Evolutionary conservation across 139 green algal species (phyloP).

Genomic region (Micractinium sp.): DNA sequence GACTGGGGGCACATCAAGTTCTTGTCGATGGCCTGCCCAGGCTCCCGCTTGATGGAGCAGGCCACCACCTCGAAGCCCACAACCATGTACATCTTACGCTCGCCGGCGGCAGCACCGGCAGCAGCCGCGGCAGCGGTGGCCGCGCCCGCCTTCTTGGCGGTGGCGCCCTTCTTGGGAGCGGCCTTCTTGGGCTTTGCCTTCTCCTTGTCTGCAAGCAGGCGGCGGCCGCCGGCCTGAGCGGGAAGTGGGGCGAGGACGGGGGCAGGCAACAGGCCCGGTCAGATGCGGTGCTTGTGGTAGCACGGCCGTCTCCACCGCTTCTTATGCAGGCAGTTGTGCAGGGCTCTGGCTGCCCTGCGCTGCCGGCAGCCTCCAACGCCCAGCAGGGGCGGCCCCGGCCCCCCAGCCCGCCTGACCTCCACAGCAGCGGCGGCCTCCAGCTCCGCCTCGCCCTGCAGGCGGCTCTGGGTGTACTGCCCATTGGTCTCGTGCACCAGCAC

Average conservation of each 20-base stretch:
- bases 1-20: conserved; percentile 70
- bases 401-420: conserved; percentile 32
- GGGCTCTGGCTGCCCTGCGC: no score
- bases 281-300: background rate
- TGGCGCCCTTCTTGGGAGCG: background rate
- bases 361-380: background rate
- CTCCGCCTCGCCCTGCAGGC: conserved; percentile 41
- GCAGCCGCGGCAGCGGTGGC: background rate
- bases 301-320: no score
- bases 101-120: no score
- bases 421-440: conserved; percentile 60
- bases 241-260: background rate
- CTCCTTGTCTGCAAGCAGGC: conserved; percentile 1
- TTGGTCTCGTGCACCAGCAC: conserved; percentile 84
- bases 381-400: background rate
- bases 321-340: no score
- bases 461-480: conserved; percentile 67
- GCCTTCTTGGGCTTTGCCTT: background rate
- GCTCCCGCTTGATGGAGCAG: conserved; percentile 81
- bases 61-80: conserved; percentile 93
- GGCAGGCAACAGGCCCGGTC: background rate
- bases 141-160: background rate
- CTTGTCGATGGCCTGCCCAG: conserved; percentile 61
- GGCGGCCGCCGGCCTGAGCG: conserved; percentile 15
- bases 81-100: conserved; percentile 74